Base-by-base conservation (phyloP, 805 yeast species). In the Metschnikowia borealis region DNA sequence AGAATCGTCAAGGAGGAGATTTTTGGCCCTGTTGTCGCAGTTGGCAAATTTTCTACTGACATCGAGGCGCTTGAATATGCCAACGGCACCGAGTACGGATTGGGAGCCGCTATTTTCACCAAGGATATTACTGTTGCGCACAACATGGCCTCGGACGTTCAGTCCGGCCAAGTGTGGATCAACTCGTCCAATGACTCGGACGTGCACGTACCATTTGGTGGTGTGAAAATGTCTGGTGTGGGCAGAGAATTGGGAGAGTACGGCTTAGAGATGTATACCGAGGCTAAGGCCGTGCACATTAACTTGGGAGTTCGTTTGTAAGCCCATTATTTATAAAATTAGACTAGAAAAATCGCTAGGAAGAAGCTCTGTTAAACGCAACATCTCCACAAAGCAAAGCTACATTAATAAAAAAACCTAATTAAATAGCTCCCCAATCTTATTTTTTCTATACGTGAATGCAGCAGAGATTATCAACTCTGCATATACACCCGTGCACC, bases 81-180 rank as follows among this genome's bases (percentile, higher is more conserved):
- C 57, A 89, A 89, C 66, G 80, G 79, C 59, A 77, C 89, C 10
- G 77, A 76, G 47, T 89, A 87, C 63, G 96, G 96, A 5, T 79
- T 89, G 50, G 96, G 91, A 8, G 88, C 91, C 4, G 85, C 91
- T 63, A 80, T 89, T 10, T 89, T 88, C 75, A 81, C 95, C 41
- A 70, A 72, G 54, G 84, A 87, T 64, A 74, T 87, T 54, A 74
- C 77, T 48, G 74, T 78, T 50, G 94, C 89, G 3, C 87, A 87
- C 64, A 65, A 71, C 45, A 73, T 84, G 60, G 86, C 90, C 14
- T 66, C 74, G 43, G 79, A 78, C 37, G 65, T 85, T 49, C 78
- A 81, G 57, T 82, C 87, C 5, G 92, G 92, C 23, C 79, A 80
- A 46, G 82, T 85, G 26, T 85, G 86, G 81, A 70, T 85, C 60